phyloP scores from a whole-genome alignment of 305 asterid genomes.

The Withania somnifera region DNA sequence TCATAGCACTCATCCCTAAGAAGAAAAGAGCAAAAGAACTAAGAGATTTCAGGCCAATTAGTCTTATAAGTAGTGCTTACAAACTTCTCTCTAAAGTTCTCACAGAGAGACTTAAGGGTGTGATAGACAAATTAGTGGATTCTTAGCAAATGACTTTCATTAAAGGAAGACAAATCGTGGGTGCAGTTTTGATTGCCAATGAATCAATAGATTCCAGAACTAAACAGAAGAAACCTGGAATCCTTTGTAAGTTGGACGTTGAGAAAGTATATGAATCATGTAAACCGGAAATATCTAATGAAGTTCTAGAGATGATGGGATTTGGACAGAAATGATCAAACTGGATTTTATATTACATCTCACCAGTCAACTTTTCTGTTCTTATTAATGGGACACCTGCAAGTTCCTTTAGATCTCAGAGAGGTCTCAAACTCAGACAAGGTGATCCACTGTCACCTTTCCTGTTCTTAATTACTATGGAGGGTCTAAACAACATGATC shows the following conservation, averaged over 20 bases:
- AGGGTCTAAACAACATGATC: too few relatives aligned
- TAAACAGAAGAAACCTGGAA: background rate
- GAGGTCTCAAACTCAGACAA: too few relatives aligned
- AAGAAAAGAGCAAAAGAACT: background rate
- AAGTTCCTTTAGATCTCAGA: background rate
- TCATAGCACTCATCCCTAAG: background rate
- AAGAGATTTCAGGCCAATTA: background rate
- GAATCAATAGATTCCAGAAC: background rate
- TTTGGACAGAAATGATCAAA: background rate
- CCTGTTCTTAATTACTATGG: too few relatives aligned
- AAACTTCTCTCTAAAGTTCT: background rate
- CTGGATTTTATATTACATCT: too few relatives aligned
- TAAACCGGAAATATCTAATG: background rate
- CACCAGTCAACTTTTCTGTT: background rate
- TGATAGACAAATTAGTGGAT: background rate
- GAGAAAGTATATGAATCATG: background rate
- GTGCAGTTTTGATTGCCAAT: background rate
- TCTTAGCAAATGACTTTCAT: background rate
- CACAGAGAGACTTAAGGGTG: background rate
- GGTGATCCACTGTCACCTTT: too few relatives aligned
- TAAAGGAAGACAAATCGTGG: background rate
- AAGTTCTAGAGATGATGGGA: background rate
- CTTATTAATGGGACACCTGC: background rate
- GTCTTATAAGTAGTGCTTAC: background rate
- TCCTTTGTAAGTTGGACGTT: background rate